Evolutionary conservation across 1,284 basidiomycete species (phyloP), one percentile per base, ranked within the genome.

Genomic region (Peniophora sp.): DNA sequence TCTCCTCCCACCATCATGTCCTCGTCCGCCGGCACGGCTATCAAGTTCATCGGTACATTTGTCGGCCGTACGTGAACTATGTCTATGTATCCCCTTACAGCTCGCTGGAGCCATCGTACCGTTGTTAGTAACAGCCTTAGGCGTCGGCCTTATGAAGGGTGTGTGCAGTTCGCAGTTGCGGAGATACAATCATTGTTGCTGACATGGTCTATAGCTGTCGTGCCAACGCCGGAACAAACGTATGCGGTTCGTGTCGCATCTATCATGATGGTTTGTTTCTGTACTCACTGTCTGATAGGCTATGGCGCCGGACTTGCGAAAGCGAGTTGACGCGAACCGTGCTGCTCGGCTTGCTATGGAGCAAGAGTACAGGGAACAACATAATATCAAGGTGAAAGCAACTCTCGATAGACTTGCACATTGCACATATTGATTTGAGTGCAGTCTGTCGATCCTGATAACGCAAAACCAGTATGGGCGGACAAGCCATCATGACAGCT

Each of bases 141-240:
- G 84, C 27, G 87, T 83, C 62, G 55, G 69, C 36, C 62, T 82
- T 52, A 85, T 87, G 85, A 77, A 72, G 65, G 72, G 84, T 85
- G 58, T 63, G 79, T 65, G 52, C 48, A 32, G n/a, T 27, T 24
- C 23, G 47, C n/a, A 41, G 51, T 32, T 24, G 42, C 10, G 3
- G 23, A 23, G 41, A 50, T 24, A 20, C 43, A 20, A 18, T 27
- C 8, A 34, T 43, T 18, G 45, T 23, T 34, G 3, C 24, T 18
- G 32, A 37, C 42, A 32, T 27, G 35, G 8, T 22, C n/a, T 37
- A 36, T 37, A 86, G 83, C 70, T 11, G 81, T 80, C n/a, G 75
- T 75, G 23, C 81, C 81, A 24, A 79, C 73, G 24, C 76, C 78
- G 58, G 76, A 79, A 60, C 65, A 80, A 55, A 68, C 76, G 18